Conservation (phyloP, 1,139 yeast genomes). For the Wickerhamomyces sp. region DNA sequence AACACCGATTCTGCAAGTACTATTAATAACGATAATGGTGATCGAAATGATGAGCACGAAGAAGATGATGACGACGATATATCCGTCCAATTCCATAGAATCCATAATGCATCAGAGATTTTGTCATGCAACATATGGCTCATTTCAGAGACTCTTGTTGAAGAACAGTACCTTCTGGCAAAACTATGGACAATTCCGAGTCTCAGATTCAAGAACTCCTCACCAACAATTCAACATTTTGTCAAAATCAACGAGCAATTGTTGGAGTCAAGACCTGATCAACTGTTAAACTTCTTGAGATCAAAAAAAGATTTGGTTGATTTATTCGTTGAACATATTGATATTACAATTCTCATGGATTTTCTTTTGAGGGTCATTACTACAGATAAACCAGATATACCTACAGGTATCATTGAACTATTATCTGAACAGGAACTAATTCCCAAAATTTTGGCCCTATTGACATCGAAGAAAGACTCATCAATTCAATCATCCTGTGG, state of each 20-base stretch:
- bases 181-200: constrained; percentile 76
- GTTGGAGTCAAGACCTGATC: constrained; percentile 69
- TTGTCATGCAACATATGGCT: constrained; percentile 95
- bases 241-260: constrained; percentile 91
- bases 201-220: constrained; percentile 36
- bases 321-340: constrained; percentile 48
- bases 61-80: constrained; percentile 14
- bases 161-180: constrained; percentile 56
- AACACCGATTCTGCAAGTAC: too few relatives aligned
- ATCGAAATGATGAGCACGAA: constrained; percentile 6
- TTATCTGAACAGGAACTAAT: constrained; percentile 47
- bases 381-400: constrained; percentile 60
- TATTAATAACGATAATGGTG: background rate
- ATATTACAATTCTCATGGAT: constrained; percentile 73
- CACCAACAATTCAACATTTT: constrained; percentile 57
- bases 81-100: constrained; percentile 17
- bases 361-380: constrained; percentile 56
- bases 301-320: constrained; percentile 49
- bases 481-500: constrained; percentile 91
- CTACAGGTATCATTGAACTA: constrained; percentile 56
- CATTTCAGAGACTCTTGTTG: constrained; percentile 85
- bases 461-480: constrained; percentile 44
- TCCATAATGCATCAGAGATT: constrained; percentile 85
- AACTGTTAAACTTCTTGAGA: constrained; percentile 48
- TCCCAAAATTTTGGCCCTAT: constrained; percentile 45